Base-by-base conservation (phyloP, 2,329 filamentous ascomycete genomes). In the Aureobasidium sp. region DNA sequence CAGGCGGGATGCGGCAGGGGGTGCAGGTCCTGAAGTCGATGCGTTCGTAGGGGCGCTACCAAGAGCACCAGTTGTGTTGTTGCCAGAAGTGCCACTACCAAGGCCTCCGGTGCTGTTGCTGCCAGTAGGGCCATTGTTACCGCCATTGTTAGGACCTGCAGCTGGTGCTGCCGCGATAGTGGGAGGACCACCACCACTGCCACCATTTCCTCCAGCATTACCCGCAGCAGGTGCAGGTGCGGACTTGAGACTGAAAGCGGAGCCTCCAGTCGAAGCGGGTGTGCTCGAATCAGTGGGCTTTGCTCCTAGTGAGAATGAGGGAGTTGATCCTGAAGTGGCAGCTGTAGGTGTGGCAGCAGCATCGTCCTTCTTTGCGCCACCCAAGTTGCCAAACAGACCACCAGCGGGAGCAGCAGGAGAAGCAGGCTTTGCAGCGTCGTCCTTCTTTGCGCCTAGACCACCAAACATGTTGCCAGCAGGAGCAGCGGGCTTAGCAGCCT, bases 11-110 rank as follows among this genome's bases (percentile, higher is more conserved):
- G 95, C 85, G 1, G 81, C 77, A 62, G 91, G 87, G 16, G 94
- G 93, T 3, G 87, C 79, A 1, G 92, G 91, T 0, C 92, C 92
- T 37, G 85, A 81, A 3, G 90, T 96, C 1, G 91, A 95, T 32
- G 86, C 85, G 21, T 85, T 85, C 51, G 93, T 76, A 34, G 72
- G 11, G n/a, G 9, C 27, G 14, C 25, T 54, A 37, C 25, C 34
- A 13, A 63, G n/a, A 74, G 64, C 36, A 74, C 68, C 44, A 74
- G 54, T 39, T 29, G 16, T 53, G 73, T 63, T 21, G 74, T 64
- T 37, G 39, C 13, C 79, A 29, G 75, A 16, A 21, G 21, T 21
- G 21, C 21, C 21, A 21, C 21, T 21, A 21, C 21, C 21, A 74
- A 21, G 21, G 21, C 21, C 21, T 21, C 21, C 21, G 21, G 21